Evolutionary conservation across 192 early-diverging fungal genomes (phyloP).

Genomic region (Mortierella antarctica): DNA sequence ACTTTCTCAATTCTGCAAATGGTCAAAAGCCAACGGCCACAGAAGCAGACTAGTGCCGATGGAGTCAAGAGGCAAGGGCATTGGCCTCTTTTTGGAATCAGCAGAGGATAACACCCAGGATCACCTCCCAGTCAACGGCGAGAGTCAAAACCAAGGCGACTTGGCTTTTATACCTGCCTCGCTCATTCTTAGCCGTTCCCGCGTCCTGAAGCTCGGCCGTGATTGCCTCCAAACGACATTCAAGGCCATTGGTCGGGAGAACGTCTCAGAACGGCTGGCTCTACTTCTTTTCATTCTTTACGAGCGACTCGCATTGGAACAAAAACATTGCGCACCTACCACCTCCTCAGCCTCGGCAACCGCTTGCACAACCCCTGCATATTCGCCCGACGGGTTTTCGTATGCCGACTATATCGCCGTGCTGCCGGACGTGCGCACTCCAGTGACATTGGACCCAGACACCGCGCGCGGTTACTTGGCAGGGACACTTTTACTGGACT

Average conservation of each 20-base stretch:
- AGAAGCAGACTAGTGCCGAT: slow-evolving; percentile 1
- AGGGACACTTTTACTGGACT: slow-evolving; percentile 64
- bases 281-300: slow-evolving; percentile 59
- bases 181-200: slow-evolving; percentile 18
- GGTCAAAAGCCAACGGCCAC: slow-evolving; percentile 21
- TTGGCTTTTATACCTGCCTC: slow-evolving; percentile 26
- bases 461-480: slow-evolving; percentile 48
- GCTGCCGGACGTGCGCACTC: slow-evolving; percentile 62
- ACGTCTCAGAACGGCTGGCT: slow-evolving; percentile 45
- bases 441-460: slow-evolving; percentile 47
- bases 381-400: slow-evolving; percentile 2
- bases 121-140: not conserved
- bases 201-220: not conserved
- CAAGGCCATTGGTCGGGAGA: not conserved
- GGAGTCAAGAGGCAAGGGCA: slow-evolving; percentile 31
- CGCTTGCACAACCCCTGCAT: not conserved
- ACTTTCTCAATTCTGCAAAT: slow-evolving; percentile 10
- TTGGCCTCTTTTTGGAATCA: slow-evolving; percentile 23
- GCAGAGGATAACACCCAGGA: not conserved
- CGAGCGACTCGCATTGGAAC: slow-evolving; percentile 19
- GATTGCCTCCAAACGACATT: slow-evolving; percentile 5
- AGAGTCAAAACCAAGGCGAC: slow-evolving; percentile 11
- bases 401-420: slow-evolving; percentile 68
- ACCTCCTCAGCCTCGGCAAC: not conserved
- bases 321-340: not conserved